Conservation (phyloP, 2,329 filamentous ascomycete species). For the Fusarium succisae region DNA sequence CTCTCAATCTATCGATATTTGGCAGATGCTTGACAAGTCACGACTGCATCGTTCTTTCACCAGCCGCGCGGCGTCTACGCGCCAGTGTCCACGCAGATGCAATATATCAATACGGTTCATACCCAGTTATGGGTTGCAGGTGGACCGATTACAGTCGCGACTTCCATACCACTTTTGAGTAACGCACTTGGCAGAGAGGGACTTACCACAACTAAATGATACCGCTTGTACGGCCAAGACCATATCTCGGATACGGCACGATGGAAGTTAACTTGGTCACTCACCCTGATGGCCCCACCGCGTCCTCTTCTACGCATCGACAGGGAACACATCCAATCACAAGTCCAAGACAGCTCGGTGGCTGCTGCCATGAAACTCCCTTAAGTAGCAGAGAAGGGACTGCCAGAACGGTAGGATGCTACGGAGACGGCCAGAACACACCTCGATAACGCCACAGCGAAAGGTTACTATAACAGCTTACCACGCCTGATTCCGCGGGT, state of each 20-base stretch:
- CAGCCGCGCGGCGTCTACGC: neutral
- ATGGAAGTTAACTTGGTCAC: neutral
- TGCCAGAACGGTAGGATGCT: neutral
- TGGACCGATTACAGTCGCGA: neutral
- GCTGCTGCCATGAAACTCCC: fast-evolving
- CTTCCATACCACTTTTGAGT: neutral
- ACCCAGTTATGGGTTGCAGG: neutral
- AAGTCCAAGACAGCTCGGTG: neutral
- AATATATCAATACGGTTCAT: neutral
- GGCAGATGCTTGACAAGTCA: neutral
- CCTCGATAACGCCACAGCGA: neutral
- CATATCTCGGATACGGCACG: neutral
- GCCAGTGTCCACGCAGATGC: neutral
- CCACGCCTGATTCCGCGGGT: neutral
- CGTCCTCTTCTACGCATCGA: neutral
- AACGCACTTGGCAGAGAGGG: neutral
- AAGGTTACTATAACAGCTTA: neutral
- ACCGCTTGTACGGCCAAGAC: neutral
- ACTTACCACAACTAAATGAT: neutral
- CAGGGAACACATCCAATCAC: neutral
- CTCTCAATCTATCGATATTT: neutral
- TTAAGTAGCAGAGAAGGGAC: fast-evolving
- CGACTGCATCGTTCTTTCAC: fast-evolving
- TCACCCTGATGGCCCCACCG: neutral
- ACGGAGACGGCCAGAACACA: neutral